A percentile compares a stretch with the other conserved stretches of the same genome.
Evolutionary conservation across 1,284 basidiomycete species (phyloP).

Genomic region (Ceratobasidium sp.): DNA sequence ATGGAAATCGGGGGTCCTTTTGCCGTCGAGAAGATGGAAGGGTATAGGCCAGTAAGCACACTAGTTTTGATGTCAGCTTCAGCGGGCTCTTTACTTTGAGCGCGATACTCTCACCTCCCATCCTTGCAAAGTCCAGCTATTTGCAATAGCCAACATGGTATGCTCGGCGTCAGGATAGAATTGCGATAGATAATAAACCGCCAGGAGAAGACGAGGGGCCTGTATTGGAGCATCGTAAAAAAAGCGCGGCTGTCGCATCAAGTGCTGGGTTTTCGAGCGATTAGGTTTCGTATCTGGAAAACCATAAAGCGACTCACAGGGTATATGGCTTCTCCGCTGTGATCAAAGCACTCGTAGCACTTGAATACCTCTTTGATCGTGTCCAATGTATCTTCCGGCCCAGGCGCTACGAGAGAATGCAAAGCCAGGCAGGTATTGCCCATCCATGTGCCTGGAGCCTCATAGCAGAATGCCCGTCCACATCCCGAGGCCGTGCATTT

Average conservation of each 20-base stretch:
- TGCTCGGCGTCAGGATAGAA: conserved; percentile 19
- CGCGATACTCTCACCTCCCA: not conserved
- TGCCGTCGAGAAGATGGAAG: not conserved
- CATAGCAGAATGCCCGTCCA: not conserved
- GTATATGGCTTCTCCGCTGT: not conserved
- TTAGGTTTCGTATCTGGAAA: not conserved
- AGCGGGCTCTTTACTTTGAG: not conserved
- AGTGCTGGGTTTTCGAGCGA: not conserved
- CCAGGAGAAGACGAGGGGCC: not conserved
- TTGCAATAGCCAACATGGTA: not conserved
- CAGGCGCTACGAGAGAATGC: not conserved
- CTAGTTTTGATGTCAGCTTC: not conserved
- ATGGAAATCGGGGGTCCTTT: not conserved
- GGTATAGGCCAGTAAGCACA: not conserved
- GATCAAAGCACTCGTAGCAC: not conserved
- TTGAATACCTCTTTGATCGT: not conserved
- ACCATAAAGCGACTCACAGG: not conserved
- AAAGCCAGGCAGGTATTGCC: not conserved
- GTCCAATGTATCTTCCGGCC: not conserved
- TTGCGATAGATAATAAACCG: conserved; percentile 1
- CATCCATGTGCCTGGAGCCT: not conserved
- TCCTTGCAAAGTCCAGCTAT: not conserved
- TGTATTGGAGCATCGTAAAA: not conserved
- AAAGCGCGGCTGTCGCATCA: not conserved
- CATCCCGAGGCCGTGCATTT: not conserved